These are phyloP conservation scores for Elaphomyces granulatus DNA, from an alignment of 495 filamentous ascomycete genomes.

Conservation along the genomic window DNA sequence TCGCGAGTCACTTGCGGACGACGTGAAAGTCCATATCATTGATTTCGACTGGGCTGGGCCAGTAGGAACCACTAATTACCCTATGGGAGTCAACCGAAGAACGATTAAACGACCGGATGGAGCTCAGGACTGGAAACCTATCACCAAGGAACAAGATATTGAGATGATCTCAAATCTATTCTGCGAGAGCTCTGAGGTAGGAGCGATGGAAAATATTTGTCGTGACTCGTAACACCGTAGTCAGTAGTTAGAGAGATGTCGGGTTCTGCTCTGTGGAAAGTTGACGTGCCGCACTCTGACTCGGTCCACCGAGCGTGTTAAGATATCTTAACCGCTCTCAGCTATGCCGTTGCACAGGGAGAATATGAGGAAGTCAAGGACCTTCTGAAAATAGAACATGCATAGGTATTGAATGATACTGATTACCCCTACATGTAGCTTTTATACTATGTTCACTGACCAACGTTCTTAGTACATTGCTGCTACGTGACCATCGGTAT, in stretches of 20 bases:
- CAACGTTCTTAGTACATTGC: constrained; percentile 43
- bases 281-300: constrained; percentile 68
- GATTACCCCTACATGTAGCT: constrained; percentile 85
- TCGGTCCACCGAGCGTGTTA: constrained; percentile 32
- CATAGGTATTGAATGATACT: constrained; percentile 56
- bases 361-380: constrained; percentile 47
- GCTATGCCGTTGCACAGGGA: constrained; percentile 66
- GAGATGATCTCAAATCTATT: too few species aligned
- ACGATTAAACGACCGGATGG: too few species aligned
- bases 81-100: too few species aligned
- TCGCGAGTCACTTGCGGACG: too few species aligned
- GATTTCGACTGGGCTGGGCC: too few species aligned
- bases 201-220: too few species aligned
- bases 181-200: too few species aligned
- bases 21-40: too few species aligned
- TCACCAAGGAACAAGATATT: too few species aligned
- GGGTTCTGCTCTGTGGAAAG: constrained; percentile 64
- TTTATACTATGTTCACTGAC: constrained; percentile 25
- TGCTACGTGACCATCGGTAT: constrained; percentile 40
- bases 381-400: constrained; percentile 49
- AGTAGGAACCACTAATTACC: too few species aligned
- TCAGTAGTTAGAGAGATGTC: constrained; percentile 62
- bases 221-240: constrained; percentile 37
- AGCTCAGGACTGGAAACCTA: too few species aligned
- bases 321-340: constrained; percentile 54